Percentiles rank a stretch among this genome's conserved stretches.
Conservation (phyloP, 306 rosid species). For the Vigna angularis region DNA sequence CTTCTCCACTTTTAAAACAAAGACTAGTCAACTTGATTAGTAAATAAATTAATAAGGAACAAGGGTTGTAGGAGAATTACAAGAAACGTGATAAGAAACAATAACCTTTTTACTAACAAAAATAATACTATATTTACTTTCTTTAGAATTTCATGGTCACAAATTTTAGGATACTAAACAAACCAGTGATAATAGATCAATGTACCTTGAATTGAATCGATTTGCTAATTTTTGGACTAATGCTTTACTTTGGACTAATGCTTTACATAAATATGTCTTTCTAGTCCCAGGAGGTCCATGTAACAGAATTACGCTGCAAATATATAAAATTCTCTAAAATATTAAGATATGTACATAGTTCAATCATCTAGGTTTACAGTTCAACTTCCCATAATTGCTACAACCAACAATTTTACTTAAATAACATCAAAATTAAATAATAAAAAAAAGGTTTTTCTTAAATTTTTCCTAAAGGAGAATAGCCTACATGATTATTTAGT, state of each 20-base stretch:
- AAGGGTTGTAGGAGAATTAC: too few species aligned
- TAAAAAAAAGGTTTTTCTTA: background rate
- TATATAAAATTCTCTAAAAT: conserved; percentile 26
- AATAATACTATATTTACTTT: too few species aligned
- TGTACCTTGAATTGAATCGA: conserved; percentile 78
- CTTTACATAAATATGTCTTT: conserved; percentile 95
- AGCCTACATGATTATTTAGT: background rate
- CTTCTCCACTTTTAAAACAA: background rate
- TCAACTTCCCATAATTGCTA: conserved; percentile 7
- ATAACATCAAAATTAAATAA: background rate
- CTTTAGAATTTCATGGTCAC: too few species aligned
- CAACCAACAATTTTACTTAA: background rate
- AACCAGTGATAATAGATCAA: conserved; percentile 27
- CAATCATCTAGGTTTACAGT: background rate
- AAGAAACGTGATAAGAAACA: too few species aligned
- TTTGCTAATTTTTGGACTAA: conserved; percentile 92
- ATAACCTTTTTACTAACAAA: too few species aligned
- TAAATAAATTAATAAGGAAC: too few species aligned
- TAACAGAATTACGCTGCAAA: conserved; percentile 78
- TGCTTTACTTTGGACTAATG: conserved; percentile 97
- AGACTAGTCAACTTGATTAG: background rate
- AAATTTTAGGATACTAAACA: too few species aligned
- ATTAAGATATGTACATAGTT: conserved; percentile 6
- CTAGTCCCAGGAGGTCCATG: conserved; percentile 99
- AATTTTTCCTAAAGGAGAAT: background rate